Evolutionary conservation across 2,329 filamentous ascomycete genomes (phyloP).

Genomic region (Ramichloridium luteum): DNA sequence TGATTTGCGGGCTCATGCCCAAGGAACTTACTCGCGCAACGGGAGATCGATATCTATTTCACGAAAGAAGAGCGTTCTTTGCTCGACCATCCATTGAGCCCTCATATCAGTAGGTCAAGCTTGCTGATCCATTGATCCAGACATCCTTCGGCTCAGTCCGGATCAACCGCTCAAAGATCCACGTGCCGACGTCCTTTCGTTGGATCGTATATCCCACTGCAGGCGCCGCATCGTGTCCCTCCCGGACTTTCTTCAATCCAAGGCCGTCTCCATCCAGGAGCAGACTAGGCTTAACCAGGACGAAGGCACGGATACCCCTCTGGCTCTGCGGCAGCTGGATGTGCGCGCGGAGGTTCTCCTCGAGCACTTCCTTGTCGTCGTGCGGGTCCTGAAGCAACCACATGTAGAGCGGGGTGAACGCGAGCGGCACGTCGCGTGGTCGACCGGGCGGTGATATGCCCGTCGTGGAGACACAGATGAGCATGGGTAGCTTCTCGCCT

Average conservation of each 20-base stretch:
- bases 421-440: slow-evolving; percentile 27
- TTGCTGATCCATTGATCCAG: slow-evolving; percentile 25
- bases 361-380: slow-evolving; percentile 29
- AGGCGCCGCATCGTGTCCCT: slow-evolving; percentile 23
- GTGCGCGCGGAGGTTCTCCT: slow-evolving; percentile 22
- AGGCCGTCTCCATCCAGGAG: slow-evolving; percentile 22
- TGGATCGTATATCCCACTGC: slow-evolving; percentile 28
- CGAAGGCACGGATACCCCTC: slow-evolving; percentile 19
- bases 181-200: slow-evolving; percentile 29
- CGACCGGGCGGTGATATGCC: slow-evolving; percentile 20
- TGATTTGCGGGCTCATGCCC: too few relatives aligned
- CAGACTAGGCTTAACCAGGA: slow-evolving; percentile 28
- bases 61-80: too few relatives aligned
- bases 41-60: too few relatives aligned
- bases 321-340: slow-evolving; percentile 11
- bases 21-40: too few relatives aligned
- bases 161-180: slow-evolving; percentile 27
- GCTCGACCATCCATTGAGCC: too few relatives aligned
- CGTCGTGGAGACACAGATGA: slow-evolving; percentile 28
- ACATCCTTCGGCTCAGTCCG: slow-evolving; percentile 13
- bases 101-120: slow-evolving; percentile 27
- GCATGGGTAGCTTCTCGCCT: slow-evolving; percentile 16
- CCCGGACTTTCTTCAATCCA: slow-evolving; percentile 22
- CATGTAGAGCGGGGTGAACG: slow-evolving; percentile 25
- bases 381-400: slow-evolving; percentile 26